A percentile compares a stretch with the other conserved stretches of the same genome.
Evolutionary conservation across 148 eudicot species (phyloP).

Genomic region (Persicaria tinctoria): DNA sequence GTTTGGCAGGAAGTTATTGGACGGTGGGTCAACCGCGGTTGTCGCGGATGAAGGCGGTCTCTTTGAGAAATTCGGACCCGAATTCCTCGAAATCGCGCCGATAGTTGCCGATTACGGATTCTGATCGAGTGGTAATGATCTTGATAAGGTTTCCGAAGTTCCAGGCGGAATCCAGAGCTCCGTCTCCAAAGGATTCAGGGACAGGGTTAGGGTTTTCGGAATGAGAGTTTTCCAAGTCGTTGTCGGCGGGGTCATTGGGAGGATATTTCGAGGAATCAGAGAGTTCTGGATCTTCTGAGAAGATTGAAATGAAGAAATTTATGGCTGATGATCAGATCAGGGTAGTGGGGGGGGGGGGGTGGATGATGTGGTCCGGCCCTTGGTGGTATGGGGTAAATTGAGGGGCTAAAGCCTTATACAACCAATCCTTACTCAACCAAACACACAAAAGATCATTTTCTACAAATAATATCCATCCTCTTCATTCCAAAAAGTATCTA

Average conservation of each 20-base stretch:
- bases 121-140: slow-evolving; percentile 38
- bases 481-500: too few species aligned
- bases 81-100: slow-evolving; percentile 52
- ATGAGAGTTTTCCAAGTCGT: slow-evolving; percentile 12
- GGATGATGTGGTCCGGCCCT: not conserved
- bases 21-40: slow-evolving; percentile 22
- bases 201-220: slow-evolving; percentile 22
- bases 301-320: slow-evolving; percentile 72
- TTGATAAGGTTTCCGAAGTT: slow-evolving; percentile 47
- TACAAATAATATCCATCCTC: too few species aligned
- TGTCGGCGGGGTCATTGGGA: slow-evolving; percentile 15
- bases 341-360: not conserved
- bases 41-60: slow-evolving; percentile 38
- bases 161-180: slow-evolving; percentile 27
- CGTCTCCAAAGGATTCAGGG: slow-evolving; percentile 7
- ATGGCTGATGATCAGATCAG: slow-evolving; percentile 15
- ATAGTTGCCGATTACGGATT: slow-evolving; percentile 50
- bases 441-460: too few species aligned
- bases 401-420: too few species aligned
- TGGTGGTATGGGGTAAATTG: too few species aligned
- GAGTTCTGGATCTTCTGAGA: slow-evolving; percentile 40
- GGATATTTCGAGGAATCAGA: slow-evolving; percentile 4
- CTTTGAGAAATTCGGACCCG: slow-evolving; percentile 42
- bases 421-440: too few species aligned
- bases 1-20: too few species aligned